Evolutionary conservation across 257 asterid genomes (phyloP), one percentile per base, ranked within the genome.

Genomic region (Jacaranda mimosifolia): DNA sequence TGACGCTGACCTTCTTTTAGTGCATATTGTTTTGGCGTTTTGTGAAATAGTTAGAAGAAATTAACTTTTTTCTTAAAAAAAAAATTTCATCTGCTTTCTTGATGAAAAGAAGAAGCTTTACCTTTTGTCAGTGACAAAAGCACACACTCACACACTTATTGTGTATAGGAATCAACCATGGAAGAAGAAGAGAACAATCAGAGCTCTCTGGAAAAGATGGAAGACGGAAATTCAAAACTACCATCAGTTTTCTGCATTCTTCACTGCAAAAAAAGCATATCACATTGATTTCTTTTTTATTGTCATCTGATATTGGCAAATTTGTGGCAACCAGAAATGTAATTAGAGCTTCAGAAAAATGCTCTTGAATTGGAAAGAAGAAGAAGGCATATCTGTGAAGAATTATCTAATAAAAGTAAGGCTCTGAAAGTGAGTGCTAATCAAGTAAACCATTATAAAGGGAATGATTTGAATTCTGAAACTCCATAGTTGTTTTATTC

Each of bases 321-420:
- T 63, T 60, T 77, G 39, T 79, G 64, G 81, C 85, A 80, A 86
- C 88, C 81, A 91, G 83, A 81, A 85, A 82, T 76, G 49, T 86
- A 60, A 74, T 84, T 79, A 86, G 75, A 86, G 92, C 91, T 53
- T 86, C 98, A 32, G 81, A 86, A 84, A 84, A 89, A 82, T 80
- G 97, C 99, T 85, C 82, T 90, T 78, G 91, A 89, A 71, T 67
- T 85, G 86, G 99, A 93, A 79, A 83, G 82, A 58, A 81, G 78
- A 82, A 89, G 98, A 71, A 79, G 72, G 46, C 82, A 81, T 56
- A 70, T 83, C 40, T 86, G 85, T 49, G 87, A 84, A 18, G 90
- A 87, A 75, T 71, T 95, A 49, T 74, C 79, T 72, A 78, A 82
- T 18, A 70, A 82, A 75, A 85, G 84, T 69, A 88, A 84, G 59